A percentile compares a stretch with the other conserved stretches of the same genome.
Conservation (phyloP, 768 basidiomycete genomes). For the Suillus subalutaceus region DNA sequence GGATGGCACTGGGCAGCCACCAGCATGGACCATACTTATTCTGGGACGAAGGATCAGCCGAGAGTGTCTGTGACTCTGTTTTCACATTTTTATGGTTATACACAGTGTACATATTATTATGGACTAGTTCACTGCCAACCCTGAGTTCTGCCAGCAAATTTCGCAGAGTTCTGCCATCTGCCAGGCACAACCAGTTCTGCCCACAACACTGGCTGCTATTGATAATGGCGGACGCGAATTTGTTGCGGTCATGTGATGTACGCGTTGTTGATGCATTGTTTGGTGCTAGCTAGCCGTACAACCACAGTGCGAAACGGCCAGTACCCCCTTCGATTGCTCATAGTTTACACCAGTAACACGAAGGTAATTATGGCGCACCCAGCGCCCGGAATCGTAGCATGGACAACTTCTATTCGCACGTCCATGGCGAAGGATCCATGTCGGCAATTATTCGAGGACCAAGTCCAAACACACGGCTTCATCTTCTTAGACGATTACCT, state of each 20-base stretch:
- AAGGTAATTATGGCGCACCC: constrained; percentile 16
- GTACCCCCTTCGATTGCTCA: neutral
- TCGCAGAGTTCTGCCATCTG: too few relatives aligned
- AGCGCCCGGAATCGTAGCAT: constrained; percentile 57
- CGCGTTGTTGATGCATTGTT: constrained; percentile 32
- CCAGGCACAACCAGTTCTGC: too few relatives aligned
- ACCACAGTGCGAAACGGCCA: constrained; percentile 6
- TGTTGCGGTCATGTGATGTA: constrained; percentile 29
- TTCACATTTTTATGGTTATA: too few relatives aligned
- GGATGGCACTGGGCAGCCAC: too few relatives aligned
- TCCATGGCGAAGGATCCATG: constrained; percentile 76
- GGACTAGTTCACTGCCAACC: too few relatives aligned
- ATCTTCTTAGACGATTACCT: constrained; percentile 80
- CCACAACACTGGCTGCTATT: too few relatives aligned
- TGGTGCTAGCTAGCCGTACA: constrained; percentile 10
- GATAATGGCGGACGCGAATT: neutral
- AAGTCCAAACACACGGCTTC: constrained; percentile 76
- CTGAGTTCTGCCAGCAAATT: too few relatives aligned
- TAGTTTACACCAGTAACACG: neutral
- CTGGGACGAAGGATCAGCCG: too few relatives aligned
- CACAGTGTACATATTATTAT: too few relatives aligned
- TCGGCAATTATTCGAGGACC: constrained; percentile 68
- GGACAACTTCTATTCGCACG: constrained; percentile 68
- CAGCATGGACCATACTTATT: too few relatives aligned
- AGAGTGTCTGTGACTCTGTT: too few relatives aligned